These are phyloP conservation scores for Dorcoceras hygrometricum DNA, from an alignment of 257 asterid species.

Conservation along the genomic window DNA sequence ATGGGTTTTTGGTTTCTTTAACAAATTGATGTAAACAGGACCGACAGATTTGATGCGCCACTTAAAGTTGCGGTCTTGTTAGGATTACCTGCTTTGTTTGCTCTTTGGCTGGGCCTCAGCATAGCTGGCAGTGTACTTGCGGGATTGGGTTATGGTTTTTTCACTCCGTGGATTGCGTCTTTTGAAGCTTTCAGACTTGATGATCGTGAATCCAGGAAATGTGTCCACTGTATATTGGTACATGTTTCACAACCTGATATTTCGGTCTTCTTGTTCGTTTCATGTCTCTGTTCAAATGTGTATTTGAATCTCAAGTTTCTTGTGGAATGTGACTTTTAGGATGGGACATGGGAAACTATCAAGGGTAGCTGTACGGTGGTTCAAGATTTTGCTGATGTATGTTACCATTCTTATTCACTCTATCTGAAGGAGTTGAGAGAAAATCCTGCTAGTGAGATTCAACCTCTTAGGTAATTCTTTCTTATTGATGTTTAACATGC, in stretches of 20 bases:
- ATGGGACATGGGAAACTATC: conserved; percentile 86
- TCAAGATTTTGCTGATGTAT: conserved; percentile 85
- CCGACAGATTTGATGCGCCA: conserved; percentile 69
- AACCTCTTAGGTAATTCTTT: conserved; percentile 64
- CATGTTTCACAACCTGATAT: background rate
- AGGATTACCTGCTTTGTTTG: conserved; percentile 76
- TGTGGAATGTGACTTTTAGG: conserved; percentile 39
- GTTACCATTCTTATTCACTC: conserved; percentile 70
- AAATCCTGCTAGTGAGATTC: conserved; percentile 44
- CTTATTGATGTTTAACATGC: background rate
- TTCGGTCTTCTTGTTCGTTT: background rate
- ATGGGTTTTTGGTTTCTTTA: conserved; percentile 3
- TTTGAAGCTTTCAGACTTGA: conserved; percentile 86
- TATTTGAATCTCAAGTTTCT: background rate
- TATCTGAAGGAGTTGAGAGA: conserved; percentile 65
- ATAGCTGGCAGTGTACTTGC: conserved; percentile 73
- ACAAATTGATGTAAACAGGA: conserved; percentile 39
- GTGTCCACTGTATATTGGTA: conserved; percentile 78
- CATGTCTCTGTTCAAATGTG: background rate
- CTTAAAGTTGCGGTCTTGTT: conserved; percentile 72
- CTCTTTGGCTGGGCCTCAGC: conserved; percentile 82
- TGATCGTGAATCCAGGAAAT: conserved; percentile 46
- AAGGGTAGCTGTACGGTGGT: conserved; percentile 86
- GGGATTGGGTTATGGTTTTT: conserved; percentile 88
- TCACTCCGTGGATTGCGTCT: conserved; percentile 88